A percentile compares a stretch with the other conserved stretches of the same genome.
phyloP scores from a whole-genome alignment of 805 yeast genomes.

The Wickerhamiella vanderwaltii region DNA sequence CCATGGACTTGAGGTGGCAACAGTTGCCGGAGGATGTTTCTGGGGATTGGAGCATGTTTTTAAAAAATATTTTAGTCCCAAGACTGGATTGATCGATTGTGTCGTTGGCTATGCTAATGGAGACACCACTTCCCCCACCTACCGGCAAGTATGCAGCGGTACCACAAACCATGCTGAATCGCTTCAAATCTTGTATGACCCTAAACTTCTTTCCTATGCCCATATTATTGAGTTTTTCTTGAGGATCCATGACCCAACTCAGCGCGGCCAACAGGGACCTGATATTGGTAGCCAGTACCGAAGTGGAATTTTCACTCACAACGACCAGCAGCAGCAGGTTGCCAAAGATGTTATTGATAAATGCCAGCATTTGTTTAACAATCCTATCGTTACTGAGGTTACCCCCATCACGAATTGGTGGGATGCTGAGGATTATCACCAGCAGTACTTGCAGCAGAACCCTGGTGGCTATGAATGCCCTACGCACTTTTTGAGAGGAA shows the following conservation, averaged over 20 bases:
- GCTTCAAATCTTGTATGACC: slow-evolving; percentile 72
- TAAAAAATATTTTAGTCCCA: slow-evolving; percentile 49
- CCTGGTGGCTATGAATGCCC: slow-evolving; percentile 88
- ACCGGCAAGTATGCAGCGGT: slow-evolving; percentile 64
- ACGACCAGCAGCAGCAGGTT: slow-evolving; percentile 35
- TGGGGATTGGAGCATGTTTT: slow-evolving; percentile 64
- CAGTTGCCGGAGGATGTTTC: slow-evolving; percentile 49
- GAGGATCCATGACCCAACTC: slow-evolving; percentile 90
- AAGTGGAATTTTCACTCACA: slow-evolving; percentile 61
- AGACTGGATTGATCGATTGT: slow-evolving; percentile 55
- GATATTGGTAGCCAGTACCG: slow-evolving; percentile 86
- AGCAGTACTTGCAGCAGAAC: slow-evolving; percentile 62
- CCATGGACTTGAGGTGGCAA: slow-evolving; percentile 21
- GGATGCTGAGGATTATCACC: slow-evolving; percentile 97
- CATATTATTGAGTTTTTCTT: slow-evolving; percentile 75
- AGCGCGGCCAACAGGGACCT: slow-evolving; percentile 70
- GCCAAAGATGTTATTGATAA: slow-evolving; percentile 38
- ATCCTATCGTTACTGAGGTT: slow-evolving; percentile 54
- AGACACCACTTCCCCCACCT: slow-evolving; percentile 37
- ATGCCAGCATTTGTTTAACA: slow-evolving; percentile 64
- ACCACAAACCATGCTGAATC: slow-evolving; percentile 75
- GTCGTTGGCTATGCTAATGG: slow-evolving; percentile 93
- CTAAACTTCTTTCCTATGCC: slow-evolving; percentile 42
- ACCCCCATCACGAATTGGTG: slow-evolving; percentile 58
- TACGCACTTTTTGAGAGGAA: slow-evolving; percentile 58